Base-by-base conservation (phyloP, 306 rosid genomes). In the Aeschynomene evenia region DNA sequence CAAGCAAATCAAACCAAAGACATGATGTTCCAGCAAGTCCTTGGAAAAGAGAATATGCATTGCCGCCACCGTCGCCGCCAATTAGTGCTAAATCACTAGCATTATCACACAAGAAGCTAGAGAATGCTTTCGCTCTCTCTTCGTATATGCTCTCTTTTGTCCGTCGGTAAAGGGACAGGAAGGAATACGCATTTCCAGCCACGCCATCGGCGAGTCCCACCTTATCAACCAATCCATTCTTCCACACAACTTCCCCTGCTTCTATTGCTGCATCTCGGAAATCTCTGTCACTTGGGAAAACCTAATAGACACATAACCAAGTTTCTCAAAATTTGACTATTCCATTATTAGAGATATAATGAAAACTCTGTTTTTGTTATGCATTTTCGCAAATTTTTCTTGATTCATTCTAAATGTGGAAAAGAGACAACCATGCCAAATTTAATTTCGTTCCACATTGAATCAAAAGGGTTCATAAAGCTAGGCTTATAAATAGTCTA, bases 191-290 rank as follows among this genome's bases (percentile, higher is more conserved):
- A 19, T 93, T 93, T 28, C 98, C 98, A 6, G 96, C 58, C 14
- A 85, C 78, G 0, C 98, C 98, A 66, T 92, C 98, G 0, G 90
- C 96, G 19, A 92, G 92, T 63, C 98, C 98, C 10, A 83, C 81
- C 62, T 90, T 88, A 81, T 90, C 85, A 71, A 85, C 86, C 66
- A 92, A 70, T 52, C 98, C 98, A 19, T 77, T 88, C 73, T 92
- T 92, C 98, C 96, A 92, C 53, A 92, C 96, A 1, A 88, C 98
- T 77, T 92, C 98, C 67, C 96, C 98, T 4, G 96, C 96, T 83
- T 92, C 96, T 68, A 92, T 90, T n/a, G 98, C 96, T 0, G 96
- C 98, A 42, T 90, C 96, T 18, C 96, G 77, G 26, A 92, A 75
- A 53, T 93, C 98, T 51, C 90, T 82, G 53, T 90, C 96, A 11